Percentiles rank a stretch among this genome's conserved stretches.
phyloP scores from a whole-genome alignment of 192 early-diverging fungal species.

The Mortierella hygrophila region DNA sequence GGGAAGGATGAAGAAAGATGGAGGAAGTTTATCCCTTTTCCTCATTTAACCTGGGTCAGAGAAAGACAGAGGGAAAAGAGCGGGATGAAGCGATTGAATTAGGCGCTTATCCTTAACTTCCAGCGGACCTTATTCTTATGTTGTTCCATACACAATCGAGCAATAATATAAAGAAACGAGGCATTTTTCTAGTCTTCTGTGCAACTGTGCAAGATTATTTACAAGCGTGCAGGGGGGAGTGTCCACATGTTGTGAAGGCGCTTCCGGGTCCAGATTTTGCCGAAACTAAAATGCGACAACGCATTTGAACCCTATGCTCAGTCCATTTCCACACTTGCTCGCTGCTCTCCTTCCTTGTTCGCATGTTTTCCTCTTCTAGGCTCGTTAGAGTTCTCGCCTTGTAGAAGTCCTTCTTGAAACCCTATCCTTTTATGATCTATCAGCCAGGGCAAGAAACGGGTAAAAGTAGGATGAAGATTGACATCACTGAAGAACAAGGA shows the following conservation, averaged over 20 bases:
- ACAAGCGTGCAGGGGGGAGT: background rate
- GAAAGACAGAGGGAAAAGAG: background rate
- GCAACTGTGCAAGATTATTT: background rate
- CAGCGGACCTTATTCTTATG: background rate
- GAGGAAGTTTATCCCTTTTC: background rate
- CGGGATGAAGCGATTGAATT: background rate
- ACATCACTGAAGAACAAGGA: background rate
- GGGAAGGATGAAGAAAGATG: background rate
- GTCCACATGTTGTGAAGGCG: background rate
- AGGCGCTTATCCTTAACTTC: background rate
- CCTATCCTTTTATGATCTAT: background rate
- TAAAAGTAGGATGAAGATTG: background rate
- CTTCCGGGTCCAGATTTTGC: slow-evolving; percentile 3
- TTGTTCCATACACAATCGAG: no score
- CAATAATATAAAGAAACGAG: background rate
- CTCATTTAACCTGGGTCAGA: background rate
- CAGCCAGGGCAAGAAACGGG: no score
- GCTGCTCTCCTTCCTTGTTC: background rate
- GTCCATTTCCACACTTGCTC: background rate
- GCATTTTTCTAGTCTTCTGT: background rate
- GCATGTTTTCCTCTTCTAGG: background rate
- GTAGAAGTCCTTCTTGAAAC: background rate
- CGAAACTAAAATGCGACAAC: background rate
- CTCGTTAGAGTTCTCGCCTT: background rate
- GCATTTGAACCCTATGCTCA: background rate